phyloP scores from a whole-genome alignment of 2,329 filamentous ascomycete genomes.

The Chalara sp. region DNA sequence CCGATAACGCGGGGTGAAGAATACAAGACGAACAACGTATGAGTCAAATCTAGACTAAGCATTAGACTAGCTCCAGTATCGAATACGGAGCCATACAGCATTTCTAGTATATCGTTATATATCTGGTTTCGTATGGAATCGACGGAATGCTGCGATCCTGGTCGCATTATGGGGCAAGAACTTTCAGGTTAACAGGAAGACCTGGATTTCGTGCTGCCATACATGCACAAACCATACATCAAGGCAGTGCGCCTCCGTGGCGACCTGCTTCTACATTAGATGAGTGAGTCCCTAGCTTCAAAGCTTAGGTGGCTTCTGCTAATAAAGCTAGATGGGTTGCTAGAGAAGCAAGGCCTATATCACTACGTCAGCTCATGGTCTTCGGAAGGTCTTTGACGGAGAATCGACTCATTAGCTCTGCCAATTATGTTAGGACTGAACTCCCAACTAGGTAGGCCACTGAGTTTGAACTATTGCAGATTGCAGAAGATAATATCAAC shows the following conservation, averaged over 20 bases:
- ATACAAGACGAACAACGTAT: no score
- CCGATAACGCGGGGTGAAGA: no score
- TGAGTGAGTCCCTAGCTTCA: constrained; percentile 42
- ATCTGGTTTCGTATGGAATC: constrained; percentile 23
- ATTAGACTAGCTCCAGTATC: no score
- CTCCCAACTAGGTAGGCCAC: constrained; percentile 65
- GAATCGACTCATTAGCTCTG: constrained; percentile 80
- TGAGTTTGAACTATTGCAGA: neutral
- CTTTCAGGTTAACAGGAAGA: constrained; percentile 20
- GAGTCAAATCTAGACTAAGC: no score
- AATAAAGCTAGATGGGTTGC: constrained; percentile 70
- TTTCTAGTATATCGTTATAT: no score
- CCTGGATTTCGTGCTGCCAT: constrained; percentile 10
- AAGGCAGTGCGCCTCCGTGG: constrained; percentile 41
- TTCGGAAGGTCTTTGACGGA: constrained; percentile 93
- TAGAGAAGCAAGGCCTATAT: constrained; percentile 89
- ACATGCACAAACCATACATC: constrained; percentile 10
- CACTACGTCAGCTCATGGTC: constrained; percentile 90
- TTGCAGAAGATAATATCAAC: constrained; percentile 2
- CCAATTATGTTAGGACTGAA: constrained; percentile 95
- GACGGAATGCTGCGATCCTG: constrained; percentile 28
- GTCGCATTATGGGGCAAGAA: constrained; percentile 25
- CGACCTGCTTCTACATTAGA: constrained; percentile 57
- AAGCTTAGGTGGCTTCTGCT: constrained; percentile 4
- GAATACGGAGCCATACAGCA: no score